A percentile compares a stretch with the other conserved stretches of the same genome.
phyloP scores from a whole-genome alignment of 768 basidiomycete species.

The Leccinum boreale region DNA sequence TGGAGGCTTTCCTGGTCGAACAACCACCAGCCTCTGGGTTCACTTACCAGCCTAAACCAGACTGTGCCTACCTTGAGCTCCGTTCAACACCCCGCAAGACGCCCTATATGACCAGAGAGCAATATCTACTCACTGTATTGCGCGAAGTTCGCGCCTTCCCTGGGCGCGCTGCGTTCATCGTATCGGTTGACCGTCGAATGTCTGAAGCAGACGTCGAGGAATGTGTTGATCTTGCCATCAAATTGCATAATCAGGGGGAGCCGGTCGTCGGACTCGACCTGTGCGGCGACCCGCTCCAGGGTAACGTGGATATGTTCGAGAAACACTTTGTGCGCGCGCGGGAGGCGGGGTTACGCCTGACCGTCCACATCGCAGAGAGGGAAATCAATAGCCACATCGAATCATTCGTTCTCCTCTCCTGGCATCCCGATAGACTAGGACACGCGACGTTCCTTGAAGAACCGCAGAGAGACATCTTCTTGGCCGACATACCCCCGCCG shows the following conservation, averaged over 20 bases:
- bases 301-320: conserved; percentile 51
- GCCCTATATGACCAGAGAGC: conserved; percentile 49
- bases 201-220: conserved; percentile 45
- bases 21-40: conserved; percentile 22
- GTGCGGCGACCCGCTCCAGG: conserved; percentile 69
- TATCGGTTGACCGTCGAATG: conserved; percentile 79
- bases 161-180: conserved; percentile 56
- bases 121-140: conserved; percentile 66
- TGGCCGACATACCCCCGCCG: conserved; percentile 28
- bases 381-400: conserved; percentile 56
- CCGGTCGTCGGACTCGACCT: conserved; percentile 77
- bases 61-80: conserved; percentile 77
- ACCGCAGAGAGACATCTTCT: conserved; percentile 50
- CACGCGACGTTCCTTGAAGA: conserved; percentile 80
- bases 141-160: conserved; percentile 59
- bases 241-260: conserved; percentile 52
- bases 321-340: conserved; percentile 53
- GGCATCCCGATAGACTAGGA: conserved; percentile 64
- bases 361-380: conserved; percentile 85
- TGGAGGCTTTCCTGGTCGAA: conserved; percentile 52
- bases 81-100: conserved; percentile 74
- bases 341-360: conserved; percentile 63
- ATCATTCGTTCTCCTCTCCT: conserved; percentile 57
- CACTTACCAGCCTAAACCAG: conserved; percentile 37
- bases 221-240: conserved; percentile 53